These are phyloP conservation scores for Thalassia testudinum DNA, from an alignment of 116 monocot genomes.

Conservation along the genomic window DNA sequence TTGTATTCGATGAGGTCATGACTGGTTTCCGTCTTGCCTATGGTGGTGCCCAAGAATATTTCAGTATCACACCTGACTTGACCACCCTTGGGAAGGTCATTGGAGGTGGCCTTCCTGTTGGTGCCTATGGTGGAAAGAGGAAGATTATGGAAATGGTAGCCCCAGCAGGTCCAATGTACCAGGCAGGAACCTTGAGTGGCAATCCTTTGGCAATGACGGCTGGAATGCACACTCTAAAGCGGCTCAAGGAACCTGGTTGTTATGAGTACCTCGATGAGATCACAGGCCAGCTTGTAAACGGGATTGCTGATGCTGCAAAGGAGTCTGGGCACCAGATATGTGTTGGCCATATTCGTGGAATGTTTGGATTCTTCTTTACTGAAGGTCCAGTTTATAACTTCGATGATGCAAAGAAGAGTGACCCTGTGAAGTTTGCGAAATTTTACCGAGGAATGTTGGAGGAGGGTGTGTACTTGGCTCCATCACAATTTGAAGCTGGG, in stretches of 20 bases:
- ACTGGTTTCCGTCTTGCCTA: no score
- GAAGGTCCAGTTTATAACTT: conserved; percentile 44
- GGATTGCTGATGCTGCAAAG: conserved; percentile 38
- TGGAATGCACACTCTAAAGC: no score
- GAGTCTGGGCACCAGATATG: conserved; percentile 40
- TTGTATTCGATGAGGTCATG: no score
- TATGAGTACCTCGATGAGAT: no score
- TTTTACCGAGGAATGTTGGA: no score
- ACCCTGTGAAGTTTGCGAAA: conserved; percentile 46
- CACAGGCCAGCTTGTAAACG: conserved; percentile 36
- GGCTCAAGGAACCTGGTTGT: conserved; percentile 35
- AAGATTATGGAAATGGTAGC: conserved; percentile 76
- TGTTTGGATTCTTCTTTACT: conserved; percentile 62
- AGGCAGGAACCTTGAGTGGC: conserved; percentile 68
- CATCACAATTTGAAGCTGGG: conserved; percentile 65
- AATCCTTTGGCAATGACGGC: no score
- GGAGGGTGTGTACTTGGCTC: no score
- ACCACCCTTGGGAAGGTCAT: no score
- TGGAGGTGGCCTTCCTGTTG: conserved; percentile 71
- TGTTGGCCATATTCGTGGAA: conserved; percentile 47
- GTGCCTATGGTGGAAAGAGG: conserved; percentile 57
- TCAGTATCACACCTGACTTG: conserved; percentile 48
- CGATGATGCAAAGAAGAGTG: no score
- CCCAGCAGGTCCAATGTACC: no score
- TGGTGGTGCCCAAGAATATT: conserved; percentile 65